Percentiles rank a stretch among this genome's conserved stretches.
Evolutionary conservation across 345 rosid species (phyloP).

Genomic region (Melaleuca quinquenervia): DNA sequence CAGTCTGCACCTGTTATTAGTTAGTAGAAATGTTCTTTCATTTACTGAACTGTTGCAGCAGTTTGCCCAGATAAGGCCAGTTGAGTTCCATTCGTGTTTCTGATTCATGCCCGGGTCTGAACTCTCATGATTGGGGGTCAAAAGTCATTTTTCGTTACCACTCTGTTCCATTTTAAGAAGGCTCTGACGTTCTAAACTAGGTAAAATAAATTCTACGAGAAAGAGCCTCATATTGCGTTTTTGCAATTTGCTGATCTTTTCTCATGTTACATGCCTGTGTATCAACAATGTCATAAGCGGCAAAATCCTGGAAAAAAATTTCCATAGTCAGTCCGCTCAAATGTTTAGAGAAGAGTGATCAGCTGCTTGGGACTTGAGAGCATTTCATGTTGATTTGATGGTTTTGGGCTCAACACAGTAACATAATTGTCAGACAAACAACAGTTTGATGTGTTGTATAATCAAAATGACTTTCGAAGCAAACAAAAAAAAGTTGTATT

Average conservation of each 20-base stretch:
- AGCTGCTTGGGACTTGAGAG: background rate
- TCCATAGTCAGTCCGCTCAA: background rate
- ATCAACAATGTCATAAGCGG: background rate
- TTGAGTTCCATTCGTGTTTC: background rate
- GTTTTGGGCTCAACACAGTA: background rate
- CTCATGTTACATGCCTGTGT: background rate
- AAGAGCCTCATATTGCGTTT: rapidly evolving
- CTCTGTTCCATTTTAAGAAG: background rate
- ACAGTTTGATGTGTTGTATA: background rate
- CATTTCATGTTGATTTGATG: background rate
- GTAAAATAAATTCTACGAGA: background rate
- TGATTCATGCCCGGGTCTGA: background rate
- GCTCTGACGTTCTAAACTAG: background rate
- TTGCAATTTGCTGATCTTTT: background rate
- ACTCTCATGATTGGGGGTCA: background rate
- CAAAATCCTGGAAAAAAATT: background rate
- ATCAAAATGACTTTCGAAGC: no score
- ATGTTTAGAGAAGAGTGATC: background rate
- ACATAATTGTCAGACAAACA: background rate
- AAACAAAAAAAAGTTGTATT: no score
- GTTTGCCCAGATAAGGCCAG: background rate
- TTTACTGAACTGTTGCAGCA: background rate
- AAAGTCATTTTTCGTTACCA: background rate
- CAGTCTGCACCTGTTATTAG: background rate
- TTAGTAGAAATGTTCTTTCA: background rate